Base-by-base conservation (phyloP, 805 yeast genomes). In the Komagataella pseudopastoris region DNA sequence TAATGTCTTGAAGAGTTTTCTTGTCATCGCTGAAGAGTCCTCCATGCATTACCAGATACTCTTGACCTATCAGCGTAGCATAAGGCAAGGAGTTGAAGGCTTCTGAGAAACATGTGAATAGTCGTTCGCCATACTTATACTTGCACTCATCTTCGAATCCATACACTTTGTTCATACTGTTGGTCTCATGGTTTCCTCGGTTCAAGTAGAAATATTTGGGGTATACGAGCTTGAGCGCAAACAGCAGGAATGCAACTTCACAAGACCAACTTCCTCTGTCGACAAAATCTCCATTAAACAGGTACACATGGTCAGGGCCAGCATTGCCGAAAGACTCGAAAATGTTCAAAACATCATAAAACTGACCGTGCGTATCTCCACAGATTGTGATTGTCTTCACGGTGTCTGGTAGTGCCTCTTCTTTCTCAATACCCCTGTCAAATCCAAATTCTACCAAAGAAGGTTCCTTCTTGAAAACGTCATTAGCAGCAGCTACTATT, bases 231-330 rank as follows among this genome's bases (percentile, higher is more conserved):
- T 93, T 93, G 65, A 87, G 76, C 10, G 83, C 74, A 64, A 86
- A 89, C 46, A 88, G 74, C 30, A 85, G 71, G 48, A 93, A 69
- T 1, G 96, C 96, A 48, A 93, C 96, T 64, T 93, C 99, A 62
- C 96, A 87, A 3, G 97, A 88, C 98, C 99, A 91, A 16, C 96
- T 86, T 5, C 99, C 99, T 61, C 99, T 76, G 65, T 93, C 99
- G 3, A 93, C 99, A 68, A 93, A 91, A 68, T 93, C 99, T 47
- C 99, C 99, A 61, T 93, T 93, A 71, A 93, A 91, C 49, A 93
- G 67, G 63, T 87, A 93, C 4, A 81, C 74, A 63, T 90, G 97
- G 3, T 69, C 66, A 2, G 74, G 70, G 3, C 72, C 62, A 0
- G 91, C 95, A 58, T 72, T 67, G 14, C 98, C 98, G 61, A 81